Percentiles rank a stretch among this genome's conserved stretches.
Conservation (phyloP, 768 basidiomycete genomes). For the Termitomyces eurrhizus region DNA sequence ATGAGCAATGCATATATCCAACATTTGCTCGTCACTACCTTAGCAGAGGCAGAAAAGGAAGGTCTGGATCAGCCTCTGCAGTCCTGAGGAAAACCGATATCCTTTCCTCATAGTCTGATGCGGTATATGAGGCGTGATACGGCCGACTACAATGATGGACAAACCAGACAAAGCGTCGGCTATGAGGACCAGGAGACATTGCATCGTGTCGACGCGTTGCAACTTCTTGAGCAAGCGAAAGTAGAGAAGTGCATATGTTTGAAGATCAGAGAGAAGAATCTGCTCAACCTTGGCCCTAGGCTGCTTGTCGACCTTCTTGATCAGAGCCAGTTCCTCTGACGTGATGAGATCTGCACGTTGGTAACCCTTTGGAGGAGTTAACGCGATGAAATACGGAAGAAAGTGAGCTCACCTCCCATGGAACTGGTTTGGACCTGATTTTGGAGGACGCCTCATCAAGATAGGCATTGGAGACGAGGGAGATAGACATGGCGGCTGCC, state of each 20-base stretch:
- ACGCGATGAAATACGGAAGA: constrained; percentile 5
- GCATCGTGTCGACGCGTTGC: constrained; percentile 82
- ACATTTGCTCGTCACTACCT: constrained; percentile 39
- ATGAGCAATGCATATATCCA: constrained; percentile 11
- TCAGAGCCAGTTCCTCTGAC: constrained; percentile 76
- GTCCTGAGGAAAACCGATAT: constrained; percentile 70
- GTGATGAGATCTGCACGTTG: constrained; percentile 91
- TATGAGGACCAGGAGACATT: constrained; percentile 81
- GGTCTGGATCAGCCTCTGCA: constrained; percentile 63
- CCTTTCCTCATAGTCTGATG: constrained; percentile 81
- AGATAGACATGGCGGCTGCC: constrained; percentile 55
- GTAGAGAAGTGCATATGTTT: constrained; percentile 82
- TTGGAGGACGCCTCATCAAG: constrained; percentile 86
- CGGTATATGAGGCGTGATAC: not conserved
- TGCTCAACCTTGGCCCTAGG: constrained; percentile 70
- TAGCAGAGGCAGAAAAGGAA: constrained; percentile 78
- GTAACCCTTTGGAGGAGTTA: constrained; percentile 63
- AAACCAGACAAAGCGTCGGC: constrained; percentile 83
- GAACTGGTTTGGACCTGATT: constrained; percentile 86
- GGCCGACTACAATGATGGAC: constrained; percentile 16
- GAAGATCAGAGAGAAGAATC: constrained; percentile 77
- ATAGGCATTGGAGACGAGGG: constrained; percentile 76
- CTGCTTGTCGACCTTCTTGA: constrained; percentile 90
- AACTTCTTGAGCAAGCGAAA: constrained; percentile 84
- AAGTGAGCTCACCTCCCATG: constrained; percentile 78